Conservation (phyloP, 2,329 filamentous ascomycete species). For the Nemania sp. region DNA sequence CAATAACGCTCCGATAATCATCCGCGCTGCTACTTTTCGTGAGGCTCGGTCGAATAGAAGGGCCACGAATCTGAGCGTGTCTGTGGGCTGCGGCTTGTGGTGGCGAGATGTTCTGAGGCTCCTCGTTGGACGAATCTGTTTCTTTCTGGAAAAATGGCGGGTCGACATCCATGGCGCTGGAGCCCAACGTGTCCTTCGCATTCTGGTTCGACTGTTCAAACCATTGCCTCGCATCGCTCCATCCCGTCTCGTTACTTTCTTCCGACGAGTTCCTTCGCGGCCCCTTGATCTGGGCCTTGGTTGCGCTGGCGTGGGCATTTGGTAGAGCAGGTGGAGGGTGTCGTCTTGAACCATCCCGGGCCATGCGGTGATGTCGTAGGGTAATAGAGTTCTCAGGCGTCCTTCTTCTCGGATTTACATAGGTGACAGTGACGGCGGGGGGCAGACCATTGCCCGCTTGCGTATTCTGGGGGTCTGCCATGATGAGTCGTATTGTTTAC, state of each 20-base stretch:
- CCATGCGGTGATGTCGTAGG: slow-evolving; percentile 51
- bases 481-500: slow-evolving; percentile 28
- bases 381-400: slow-evolving; percentile 54
- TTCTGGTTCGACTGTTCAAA: slow-evolving; percentile 60
- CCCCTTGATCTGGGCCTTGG: slow-evolving; percentile 20
- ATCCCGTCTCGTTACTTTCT: slow-evolving; percentile 53
- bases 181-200: slow-evolving; percentile 48
- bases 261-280: slow-evolving; percentile 51
- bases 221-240: slow-evolving; percentile 58
- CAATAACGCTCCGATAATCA: slow-evolving; percentile 81
- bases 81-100: slow-evolving; percentile 37
- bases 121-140: slow-evolving; percentile 57
- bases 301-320: slow-evolving; percentile 16
- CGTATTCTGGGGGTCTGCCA: slow-evolving; percentile 36
- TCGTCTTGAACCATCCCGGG: slow-evolving; percentile 46
- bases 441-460: slow-evolving; percentile 32
- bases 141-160: slow-evolving; percentile 61
- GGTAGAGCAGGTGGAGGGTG: slow-evolving; percentile 23
- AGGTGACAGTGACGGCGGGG: slow-evolving; percentile 31
- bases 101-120: slow-evolving; percentile 34
- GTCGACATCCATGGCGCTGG: slow-evolving; percentile 56
- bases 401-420: slow-evolving; percentile 44
- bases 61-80: slow-evolving; percentile 30
- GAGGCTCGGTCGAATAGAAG: slow-evolving; percentile 39
- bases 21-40: slow-evolving; percentile 67